Evolutionary conservation across 2,329 filamentous ascomycete species (phyloP).

Genomic region (Neoscytalidium dimidiatum): DNA sequence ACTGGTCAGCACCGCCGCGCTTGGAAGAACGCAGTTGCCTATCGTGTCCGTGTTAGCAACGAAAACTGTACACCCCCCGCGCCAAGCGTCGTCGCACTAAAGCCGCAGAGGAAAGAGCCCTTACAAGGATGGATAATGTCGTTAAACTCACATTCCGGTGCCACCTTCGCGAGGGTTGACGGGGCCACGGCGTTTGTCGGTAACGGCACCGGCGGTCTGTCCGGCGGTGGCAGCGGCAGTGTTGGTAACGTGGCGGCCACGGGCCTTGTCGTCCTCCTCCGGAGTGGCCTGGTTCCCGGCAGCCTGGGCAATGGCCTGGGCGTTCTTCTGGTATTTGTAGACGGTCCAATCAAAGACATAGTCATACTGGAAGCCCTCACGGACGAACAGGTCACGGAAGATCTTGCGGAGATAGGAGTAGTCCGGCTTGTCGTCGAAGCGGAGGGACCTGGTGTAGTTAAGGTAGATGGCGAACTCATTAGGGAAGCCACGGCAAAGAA

Average conservation of each 20-base stretch:
- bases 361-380: conserved; percentile 99
- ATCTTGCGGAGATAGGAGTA: conserved; percentile 99
- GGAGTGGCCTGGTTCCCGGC: conserved; percentile 65
- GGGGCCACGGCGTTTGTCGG: conserved; percentile 69
- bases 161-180: conserved; percentile 81
- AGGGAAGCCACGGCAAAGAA: conserved; percentile 97
- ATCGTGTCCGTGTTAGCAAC: conserved; percentile 47
- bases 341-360: conserved; percentile 99
- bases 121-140: conserved; percentile 78
- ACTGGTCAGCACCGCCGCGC: conserved; percentile 50
- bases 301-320: conserved; percentile 87
- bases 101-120: conserved; percentile 80
- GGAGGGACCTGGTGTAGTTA: conserved; percentile 97
- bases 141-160: conserved; percentile 91
- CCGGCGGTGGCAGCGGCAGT: conserved; percentile 66
- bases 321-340: conserved; percentile 99
- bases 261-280: conserved; percentile 76
- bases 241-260: conserved; percentile 56
- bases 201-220: conserved; percentile 61
- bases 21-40: conserved; percentile 56
- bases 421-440: conserved; percentile 99
- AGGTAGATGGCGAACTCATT: conserved; percentile 99
- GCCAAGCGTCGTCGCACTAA: conserved; percentile 78
- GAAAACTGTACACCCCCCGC: conserved; percentile 59
- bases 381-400: conserved; percentile 98